Base-by-base conservation (phyloP, 352 stramenopile genomes). In the Phytophthora chlamydospora region DNA sequence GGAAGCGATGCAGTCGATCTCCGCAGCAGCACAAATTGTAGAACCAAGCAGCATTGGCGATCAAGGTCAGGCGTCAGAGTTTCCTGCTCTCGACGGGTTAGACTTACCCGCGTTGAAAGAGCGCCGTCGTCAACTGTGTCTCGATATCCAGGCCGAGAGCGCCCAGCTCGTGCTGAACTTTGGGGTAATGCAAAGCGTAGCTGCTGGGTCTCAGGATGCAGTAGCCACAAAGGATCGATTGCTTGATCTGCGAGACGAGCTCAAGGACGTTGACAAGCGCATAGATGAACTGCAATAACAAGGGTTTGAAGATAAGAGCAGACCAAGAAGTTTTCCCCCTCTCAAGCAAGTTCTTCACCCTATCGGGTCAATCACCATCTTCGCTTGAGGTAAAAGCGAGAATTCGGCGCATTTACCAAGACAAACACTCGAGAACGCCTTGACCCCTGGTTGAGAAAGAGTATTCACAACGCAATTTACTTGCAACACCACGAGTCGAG, bases 131-230 rank as follows among this genome's bases (percentile, higher is more conserved):
- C 73, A 78, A 56, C 58, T 87, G 5, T 87, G 77, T 24, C 58
- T 87, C 1, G 77, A 87, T 35, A 83, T 87, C 44, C 77, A 87
- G 29, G 62, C 68, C 2, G 75, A 68, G 52, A 87, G 75, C 46
- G 75, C 77, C 43, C 69, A 75, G 29, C 63, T 85, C 16, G 73
- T 82, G 35, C 44, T 87, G 39, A 67, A 57, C 7, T 70, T 75
- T 53, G 58, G 67, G 21, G 47, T 39, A 11, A 43, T 33, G 29
- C 57, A 58, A 21, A 52, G 11, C 3, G 46, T n/a, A 11, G 34
- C 8, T 16, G 5, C 32, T 29, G 29, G 36, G 32, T 62, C 53
- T 6, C 54, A 55, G 3, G 53, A 68, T 8, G 27, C 49, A 16
- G 44, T 70, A 0, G 8, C 42, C 11, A 62, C 49, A 17, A 71